Percentiles rank a stretch among this genome's conserved stretches.
Conservation (phyloP, 208 protist species). For the Crithidia acanthocephali region DNA sequence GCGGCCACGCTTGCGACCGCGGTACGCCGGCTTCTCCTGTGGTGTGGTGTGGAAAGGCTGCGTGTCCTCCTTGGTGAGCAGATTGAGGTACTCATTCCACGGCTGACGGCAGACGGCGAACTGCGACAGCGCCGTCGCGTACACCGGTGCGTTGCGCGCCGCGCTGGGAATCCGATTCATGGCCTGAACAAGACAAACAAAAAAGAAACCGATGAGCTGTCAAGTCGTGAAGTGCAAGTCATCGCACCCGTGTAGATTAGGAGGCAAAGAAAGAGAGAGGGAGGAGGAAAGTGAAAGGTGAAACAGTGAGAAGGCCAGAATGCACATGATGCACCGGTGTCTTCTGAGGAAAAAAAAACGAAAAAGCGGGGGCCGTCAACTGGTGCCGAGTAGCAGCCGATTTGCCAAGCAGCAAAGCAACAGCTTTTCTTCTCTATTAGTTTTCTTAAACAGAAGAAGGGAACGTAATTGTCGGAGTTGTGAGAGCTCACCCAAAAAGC, state of each 20-base stretch:
- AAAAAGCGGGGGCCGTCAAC: background rate
- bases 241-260: too few relatives aligned
- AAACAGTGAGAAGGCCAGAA: too few relatives aligned
- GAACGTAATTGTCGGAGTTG: too few relatives aligned
- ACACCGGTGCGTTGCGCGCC: constrained; percentile 51
- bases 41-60: constrained; percentile 73
- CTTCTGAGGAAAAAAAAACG: background rate
- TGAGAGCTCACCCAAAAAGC: too few relatives aligned
- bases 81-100: constrained; percentile 81
- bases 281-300: background rate
- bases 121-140: constrained; percentile 73
- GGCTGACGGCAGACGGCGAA: constrained; percentile 86
- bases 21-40: constrained; percentile 85
- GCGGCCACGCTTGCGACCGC: constrained; percentile 80
- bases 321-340: too few relatives aligned
- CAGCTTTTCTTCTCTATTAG: background rate
- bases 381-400: too few relatives aligned
- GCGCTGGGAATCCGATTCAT: constrained; percentile 44
- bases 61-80: constrained; percentile 79
- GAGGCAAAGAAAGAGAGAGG: background rate
- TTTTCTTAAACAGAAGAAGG: background rate
- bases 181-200: background rate
- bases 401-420: too few relatives aligned
- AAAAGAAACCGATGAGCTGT: background rate
- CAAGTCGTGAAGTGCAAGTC: too few relatives aligned